Conservation (phyloP, 2,329 filamentous ascomycete species). For the Ophiocordyceps robertsii region DNA sequence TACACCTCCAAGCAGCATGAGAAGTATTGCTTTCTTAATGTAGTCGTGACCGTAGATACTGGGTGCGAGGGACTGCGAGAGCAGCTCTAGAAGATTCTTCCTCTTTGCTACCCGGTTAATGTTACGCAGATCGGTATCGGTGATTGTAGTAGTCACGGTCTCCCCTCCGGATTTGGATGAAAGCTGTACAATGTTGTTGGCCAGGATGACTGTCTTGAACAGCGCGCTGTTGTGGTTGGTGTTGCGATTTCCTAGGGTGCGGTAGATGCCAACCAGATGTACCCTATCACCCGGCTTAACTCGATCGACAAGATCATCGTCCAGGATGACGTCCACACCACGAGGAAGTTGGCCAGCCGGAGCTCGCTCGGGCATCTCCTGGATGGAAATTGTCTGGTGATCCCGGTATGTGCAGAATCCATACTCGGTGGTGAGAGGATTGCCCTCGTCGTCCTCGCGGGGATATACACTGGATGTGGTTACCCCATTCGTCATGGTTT, state of each 20-base stretch:
- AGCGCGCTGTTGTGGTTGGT: conserved; percentile 80
- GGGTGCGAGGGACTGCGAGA: conserved; percentile 87
- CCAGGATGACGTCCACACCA: conserved; percentile 89
- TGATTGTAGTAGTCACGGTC: conserved; percentile 82
- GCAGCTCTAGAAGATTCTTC: conserved; percentile 79
- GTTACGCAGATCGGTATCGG: conserved; percentile 92
- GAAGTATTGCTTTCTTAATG: conserved; percentile 92
- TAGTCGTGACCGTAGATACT: conserved; percentile 96
- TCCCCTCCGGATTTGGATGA: conserved; percentile 94
- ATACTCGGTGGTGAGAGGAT: conserved; percentile 87
- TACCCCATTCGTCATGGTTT: conserved; percentile 90
- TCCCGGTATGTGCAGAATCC: conserved; percentile 92
- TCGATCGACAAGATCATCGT: conserved; percentile 89
- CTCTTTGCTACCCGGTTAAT: conserved; percentile 98
- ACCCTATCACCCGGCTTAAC: conserved; percentile 94
- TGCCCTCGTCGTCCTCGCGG: conserved; percentile 83
- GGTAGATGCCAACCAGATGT: conserved; percentile 91
- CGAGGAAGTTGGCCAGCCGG: conserved; percentile 90
- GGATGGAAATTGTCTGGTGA: conserved; percentile 94
- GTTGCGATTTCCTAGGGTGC: conserved; percentile 89
- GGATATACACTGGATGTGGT: conserved; percentile 89
- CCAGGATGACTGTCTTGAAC: conserved; percentile 87
- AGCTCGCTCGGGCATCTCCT: conserved; percentile 96
- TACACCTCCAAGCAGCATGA: conserved; percentile 90
- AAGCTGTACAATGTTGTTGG: conserved; percentile 87